Conservation (phyloP, 148 eudicot species). For the Fagopyrum tataricum region DNA sequence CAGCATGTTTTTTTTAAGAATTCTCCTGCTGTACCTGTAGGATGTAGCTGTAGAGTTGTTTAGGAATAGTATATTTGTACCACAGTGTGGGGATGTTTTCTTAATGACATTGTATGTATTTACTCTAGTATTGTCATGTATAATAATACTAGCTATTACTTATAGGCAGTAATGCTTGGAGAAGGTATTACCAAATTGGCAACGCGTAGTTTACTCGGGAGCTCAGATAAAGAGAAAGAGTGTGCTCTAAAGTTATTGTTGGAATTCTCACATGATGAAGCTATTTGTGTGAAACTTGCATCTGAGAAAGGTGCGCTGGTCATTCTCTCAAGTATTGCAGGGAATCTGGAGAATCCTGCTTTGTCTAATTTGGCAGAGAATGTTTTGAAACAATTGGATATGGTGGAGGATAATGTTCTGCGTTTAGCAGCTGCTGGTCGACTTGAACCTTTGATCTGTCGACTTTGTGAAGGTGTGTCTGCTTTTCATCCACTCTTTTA, state of each 20-base stretch:
- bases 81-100: not conserved
- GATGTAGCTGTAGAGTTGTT: not conserved
- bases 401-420: constrained; percentile 45
- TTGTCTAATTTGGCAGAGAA: constrained; percentile 54
- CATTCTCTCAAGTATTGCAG: constrained; percentile 60
- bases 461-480: constrained; percentile 46
- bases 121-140: not conserved
- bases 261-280: constrained; percentile 41
- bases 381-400: constrained; percentile 39
- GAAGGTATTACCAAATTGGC: constrained; percentile 55
- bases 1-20: constrained; percentile 13
- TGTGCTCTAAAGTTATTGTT: constrained; percentile 48
- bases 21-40: not conserved
- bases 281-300: constrained; percentile 48
- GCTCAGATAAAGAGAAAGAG: constrained; percentile 50
- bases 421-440: constrained; percentile 60
- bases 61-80: not conserved
- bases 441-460: constrained; percentile 48
- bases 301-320: constrained; percentile 65
- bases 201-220: constrained; percentile 48
- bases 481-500: not conserved
- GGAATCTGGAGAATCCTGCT: constrained; percentile 47
- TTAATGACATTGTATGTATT: not conserved
- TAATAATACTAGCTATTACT: constrained; percentile 7
- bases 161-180: constrained; percentile 44